Percentiles rank a stretch among this genome's conserved stretches.
These are phyloP conservation scores for Ceratocystis cubensis DNA, from an alignment of 2,329 filamentous ascomycete genomes.

Conservation along the genomic window DNA sequence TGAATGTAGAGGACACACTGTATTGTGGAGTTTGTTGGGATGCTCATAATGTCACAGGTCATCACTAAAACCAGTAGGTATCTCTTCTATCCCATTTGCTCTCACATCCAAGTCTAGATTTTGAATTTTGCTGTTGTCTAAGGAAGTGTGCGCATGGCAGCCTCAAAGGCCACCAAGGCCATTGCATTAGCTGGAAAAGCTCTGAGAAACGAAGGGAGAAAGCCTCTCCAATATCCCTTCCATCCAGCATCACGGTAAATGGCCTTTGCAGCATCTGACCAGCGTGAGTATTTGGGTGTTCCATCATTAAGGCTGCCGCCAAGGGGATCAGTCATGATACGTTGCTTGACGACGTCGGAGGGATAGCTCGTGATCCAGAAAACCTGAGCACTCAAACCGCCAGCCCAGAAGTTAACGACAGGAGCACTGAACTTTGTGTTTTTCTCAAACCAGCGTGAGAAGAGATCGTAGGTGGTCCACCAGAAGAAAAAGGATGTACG, in stretches of 20 bases:
- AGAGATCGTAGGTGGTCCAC: constrained; percentile 90
- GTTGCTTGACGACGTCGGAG: constrained; percentile 86
- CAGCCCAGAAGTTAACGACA: constrained; percentile 92
- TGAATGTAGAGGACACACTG: too few relatives aligned
- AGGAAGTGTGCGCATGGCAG: constrained; percentile 61
- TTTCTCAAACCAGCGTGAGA: constrained; percentile 54
- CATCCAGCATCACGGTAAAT: constrained; percentile 66
- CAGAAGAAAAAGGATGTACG: constrained; percentile 92
- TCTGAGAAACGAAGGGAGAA: constrained; percentile 81
- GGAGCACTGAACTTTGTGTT: constrained; percentile 62
- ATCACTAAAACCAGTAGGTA: too few relatives aligned
- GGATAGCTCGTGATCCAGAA: constrained; percentile 94
- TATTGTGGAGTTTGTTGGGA: not conserved
- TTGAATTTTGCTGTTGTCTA: constrained; percentile 22
- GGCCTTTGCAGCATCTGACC: constrained; percentile 66
- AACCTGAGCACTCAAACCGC: constrained; percentile 79
- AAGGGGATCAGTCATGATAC: constrained; percentile 90
- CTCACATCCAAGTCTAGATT: too few relatives aligned
- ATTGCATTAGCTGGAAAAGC: constrained; percentile 94
- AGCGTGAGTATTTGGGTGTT: constrained; percentile 54
- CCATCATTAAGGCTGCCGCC: constrained; percentile 58
- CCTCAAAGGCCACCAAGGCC: constrained; percentile 87
- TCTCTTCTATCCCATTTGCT: too few relatives aligned
- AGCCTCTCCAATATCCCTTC: constrained; percentile 83
- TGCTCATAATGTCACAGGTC: not conserved